Percentiles rank a stretch among this genome's conserved stretches.
phyloP scores from a whole-genome alignment of 805 yeast genomes.

The Wickerhamiella parazyma region DNA sequence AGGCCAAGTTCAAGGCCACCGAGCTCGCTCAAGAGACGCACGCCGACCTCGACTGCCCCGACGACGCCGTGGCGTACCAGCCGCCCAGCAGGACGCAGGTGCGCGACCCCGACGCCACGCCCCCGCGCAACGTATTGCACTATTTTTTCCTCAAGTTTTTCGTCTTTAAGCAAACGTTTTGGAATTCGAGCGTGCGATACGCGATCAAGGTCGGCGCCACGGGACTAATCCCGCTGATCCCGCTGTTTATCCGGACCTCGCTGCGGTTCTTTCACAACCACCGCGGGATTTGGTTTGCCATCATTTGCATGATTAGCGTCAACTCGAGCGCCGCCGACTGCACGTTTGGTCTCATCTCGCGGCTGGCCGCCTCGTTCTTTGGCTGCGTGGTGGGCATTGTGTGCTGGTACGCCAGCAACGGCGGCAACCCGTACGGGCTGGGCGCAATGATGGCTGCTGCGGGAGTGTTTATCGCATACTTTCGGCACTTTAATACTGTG shows the following conservation, averaged over 20 bases:
- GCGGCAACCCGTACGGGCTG: conserved; percentile 19
- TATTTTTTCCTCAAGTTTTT: conserved; percentile 14
- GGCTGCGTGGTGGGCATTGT: conserved; percentile 25
- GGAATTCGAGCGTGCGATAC: neutral
- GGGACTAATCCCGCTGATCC: conserved; percentile 15
- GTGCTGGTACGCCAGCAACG: conserved; percentile 26
- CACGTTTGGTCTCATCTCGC: conserved; percentile 20
- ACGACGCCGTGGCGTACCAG: neutral
- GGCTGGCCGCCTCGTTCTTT: conserved; percentile 22
- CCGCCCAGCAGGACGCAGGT: conserved; percentile 11
- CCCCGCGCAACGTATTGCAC: conserved; percentile 21
- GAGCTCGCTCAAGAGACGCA: neutral
- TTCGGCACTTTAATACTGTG: conserved; percentile 4
- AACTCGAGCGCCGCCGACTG: conserved; percentile 25
- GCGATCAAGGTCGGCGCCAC: conserved; percentile 2
- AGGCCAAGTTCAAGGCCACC: neutral
- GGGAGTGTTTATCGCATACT: neutral
- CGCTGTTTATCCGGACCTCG: conserved; percentile 20
- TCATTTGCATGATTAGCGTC: conserved; percentile 23
- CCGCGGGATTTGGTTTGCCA: conserved; percentile 23
- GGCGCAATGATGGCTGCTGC: conserved; percentile 2
- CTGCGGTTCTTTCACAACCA: conserved; percentile 17
- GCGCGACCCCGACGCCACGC: conserved; percentile 24
- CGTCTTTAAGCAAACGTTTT: neutral
- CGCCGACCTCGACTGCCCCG: conserved; percentile 6